phyloP scores from a whole-genome alignment of 164 flowering plant species.

The Chloranthus sessilifolius region DNA sequence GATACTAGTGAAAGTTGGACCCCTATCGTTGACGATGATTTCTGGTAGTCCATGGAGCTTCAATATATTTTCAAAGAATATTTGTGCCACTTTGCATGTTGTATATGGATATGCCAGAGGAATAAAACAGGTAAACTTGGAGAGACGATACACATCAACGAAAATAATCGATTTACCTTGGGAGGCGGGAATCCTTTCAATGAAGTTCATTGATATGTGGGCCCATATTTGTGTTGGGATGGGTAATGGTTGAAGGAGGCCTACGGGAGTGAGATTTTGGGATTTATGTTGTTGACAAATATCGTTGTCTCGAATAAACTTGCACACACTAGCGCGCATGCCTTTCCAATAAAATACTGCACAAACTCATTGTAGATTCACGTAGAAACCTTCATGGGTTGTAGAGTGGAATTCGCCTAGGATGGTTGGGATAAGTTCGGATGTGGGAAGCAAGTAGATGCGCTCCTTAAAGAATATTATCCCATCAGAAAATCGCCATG shows the following conservation, averaged over 20 bases:
- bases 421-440: background rate
- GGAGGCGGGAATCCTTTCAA: constrained; percentile 2
- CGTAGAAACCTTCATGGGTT: background rate
- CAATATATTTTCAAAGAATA: background rate
- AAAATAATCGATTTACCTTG: background rate
- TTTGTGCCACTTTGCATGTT: background rate
- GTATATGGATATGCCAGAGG: background rate
- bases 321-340: background rate
- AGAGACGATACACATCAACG: background rate
- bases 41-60: constrained; percentile 6
- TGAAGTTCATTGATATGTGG: background rate
- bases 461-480: background rate
- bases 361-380: background rate
- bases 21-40: constrained; percentile 8
- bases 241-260: constrained; percentile 2
- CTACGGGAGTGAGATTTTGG: background rate
- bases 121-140: background rate
- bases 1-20: constrained; percentile 2
- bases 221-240: background rate
- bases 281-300: background rate
- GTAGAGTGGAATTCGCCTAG: background rate
- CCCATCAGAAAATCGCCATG: background rate
- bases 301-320: background rate
- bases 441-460: background rate
- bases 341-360: background rate